Evolutionary conservation across 306 rosid species (phyloP).

Genomic region (Cajanus cajan): DNA sequence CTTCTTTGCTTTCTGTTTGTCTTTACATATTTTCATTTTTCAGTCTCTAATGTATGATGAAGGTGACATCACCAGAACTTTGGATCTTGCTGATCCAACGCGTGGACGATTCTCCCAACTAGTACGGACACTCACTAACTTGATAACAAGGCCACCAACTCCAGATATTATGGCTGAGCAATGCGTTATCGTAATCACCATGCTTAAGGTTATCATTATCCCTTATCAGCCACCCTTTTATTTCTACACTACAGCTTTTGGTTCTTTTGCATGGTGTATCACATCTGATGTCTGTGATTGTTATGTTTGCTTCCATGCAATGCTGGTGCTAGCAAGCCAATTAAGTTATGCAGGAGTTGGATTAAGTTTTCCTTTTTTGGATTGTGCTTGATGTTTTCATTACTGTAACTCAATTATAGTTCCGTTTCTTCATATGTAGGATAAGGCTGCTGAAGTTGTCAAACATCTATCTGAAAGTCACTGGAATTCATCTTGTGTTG

Average conservation of each 20-base stretch:
- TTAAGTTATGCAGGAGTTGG: slow-evolving; percentile 6
- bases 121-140: slow-evolving; percentile 43
- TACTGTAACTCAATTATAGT: slow-evolving; percentile 14
- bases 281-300: neutral
- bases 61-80: slow-evolving; percentile 58
- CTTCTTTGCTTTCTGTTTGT: slow-evolving; percentile 14
- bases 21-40: slow-evolving; percentile 35
- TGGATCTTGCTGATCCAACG: slow-evolving; percentile 60
- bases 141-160: slow-evolving; percentile 39
- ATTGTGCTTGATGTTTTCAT: neutral
- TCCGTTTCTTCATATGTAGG: slow-evolving; percentile 44
- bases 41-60: slow-evolving; percentile 74
- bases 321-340: slow-evolving; percentile 13
- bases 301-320: neutral
- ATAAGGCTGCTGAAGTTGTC: slow-evolving; percentile 62
- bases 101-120: slow-evolving; percentile 54
- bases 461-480: slow-evolving; percentile 58
- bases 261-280: neutral
- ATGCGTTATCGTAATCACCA: slow-evolving; percentile 40
- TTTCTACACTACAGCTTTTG: neutral
- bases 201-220: slow-evolving; percentile 61
- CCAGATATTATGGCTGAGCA: slow-evolving; percentile 46
- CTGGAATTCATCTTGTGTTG: slow-evolving; percentile 66
- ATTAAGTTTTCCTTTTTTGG: slow-evolving; percentile 3
- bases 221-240: neutral